Evolutionary conservation across 2,329 filamentous ascomycete species (phyloP).

Genomic region (Fusarium sp.): DNA sequence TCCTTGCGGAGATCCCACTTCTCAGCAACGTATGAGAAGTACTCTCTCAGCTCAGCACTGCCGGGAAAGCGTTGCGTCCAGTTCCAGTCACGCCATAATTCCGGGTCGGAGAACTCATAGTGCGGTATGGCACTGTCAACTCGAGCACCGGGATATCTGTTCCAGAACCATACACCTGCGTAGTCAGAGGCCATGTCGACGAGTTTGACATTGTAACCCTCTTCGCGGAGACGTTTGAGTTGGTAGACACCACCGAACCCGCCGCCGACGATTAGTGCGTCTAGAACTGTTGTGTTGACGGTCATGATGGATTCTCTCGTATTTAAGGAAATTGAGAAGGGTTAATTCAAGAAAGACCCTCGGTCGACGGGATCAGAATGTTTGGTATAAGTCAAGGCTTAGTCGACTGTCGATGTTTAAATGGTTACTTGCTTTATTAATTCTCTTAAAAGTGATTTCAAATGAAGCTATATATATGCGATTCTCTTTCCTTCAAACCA

Average conservation of each 20-base stretch:
- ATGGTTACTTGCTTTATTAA: no score
- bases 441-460: no score
- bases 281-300: neutral
- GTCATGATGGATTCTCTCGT: neutral
- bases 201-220: neutral
- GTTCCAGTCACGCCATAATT: neutral
- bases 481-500: no score
- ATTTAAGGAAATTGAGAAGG: neutral
- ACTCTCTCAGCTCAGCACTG: neutral
- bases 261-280: neutral
- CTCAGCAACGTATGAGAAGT: conserved; percentile 1
- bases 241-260: neutral
- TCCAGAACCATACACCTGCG: neutral
- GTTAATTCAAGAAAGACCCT: no score
- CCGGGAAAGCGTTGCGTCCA: neutral
- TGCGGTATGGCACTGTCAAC: neutral
- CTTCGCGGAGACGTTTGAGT: neutral
- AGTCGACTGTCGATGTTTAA: neutral
- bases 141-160: neutral
- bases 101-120: neutral
- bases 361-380: no score
- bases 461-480: neutral
- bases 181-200: neutral
- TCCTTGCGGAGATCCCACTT: conserved; percentile 12
- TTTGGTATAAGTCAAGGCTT: neutral